Percentiles rank a stretch among this genome's conserved stretches.
Conservation (phyloP, 768 basidiomycete species). For the Sistotremastrum niveocremeum region DNA sequence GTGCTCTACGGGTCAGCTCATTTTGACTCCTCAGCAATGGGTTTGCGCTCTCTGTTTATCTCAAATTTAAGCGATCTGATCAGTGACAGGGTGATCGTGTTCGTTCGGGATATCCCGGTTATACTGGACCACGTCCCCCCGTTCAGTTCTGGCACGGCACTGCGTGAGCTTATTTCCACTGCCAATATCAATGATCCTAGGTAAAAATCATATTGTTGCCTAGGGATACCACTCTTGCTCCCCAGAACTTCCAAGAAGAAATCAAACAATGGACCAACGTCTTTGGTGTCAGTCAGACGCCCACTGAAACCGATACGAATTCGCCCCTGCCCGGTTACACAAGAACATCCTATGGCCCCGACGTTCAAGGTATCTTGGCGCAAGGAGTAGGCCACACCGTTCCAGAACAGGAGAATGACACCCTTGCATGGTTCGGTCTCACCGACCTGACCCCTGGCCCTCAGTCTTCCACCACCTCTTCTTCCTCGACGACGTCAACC, state of each 20-base stretch:
- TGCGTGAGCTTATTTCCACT: conserved; percentile 10
- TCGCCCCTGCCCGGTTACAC: conserved; percentile 33
- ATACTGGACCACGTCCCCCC: conserved; percentile 36
- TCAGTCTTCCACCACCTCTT: neutral
- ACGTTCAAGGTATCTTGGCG: conserved; percentile 37
- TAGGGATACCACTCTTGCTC: conserved; percentile 37
- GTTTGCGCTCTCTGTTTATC: conserved; percentile 6
- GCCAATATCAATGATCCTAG: no score
- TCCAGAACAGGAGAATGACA: conserved; percentile 32
- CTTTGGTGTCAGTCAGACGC: conserved; percentile 29
- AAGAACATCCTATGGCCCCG: conserved; percentile 32
- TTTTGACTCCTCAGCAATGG: conserved; percentile 33
- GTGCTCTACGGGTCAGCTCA: conserved; percentile 32
- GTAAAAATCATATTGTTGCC: neutral
- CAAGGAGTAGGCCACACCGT: conserved; percentile 37
- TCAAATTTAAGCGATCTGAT: neutral
- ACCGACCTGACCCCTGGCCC: neutral
- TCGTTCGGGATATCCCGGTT: conserved; percentile 36
- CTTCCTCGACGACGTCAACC: neutral
- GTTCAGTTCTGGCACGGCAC: conserved; percentile 46
- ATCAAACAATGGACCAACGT: conserved; percentile 46
- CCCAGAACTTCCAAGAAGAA: conserved; percentile 35
- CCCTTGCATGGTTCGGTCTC: conserved; percentile 32
- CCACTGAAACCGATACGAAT: conserved; percentile 25
- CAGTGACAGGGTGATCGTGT: conserved; percentile 29